These are phyloP conservation scores for Penicillium crustosum DNA, from an alignment of 2,329 filamentous ascomycete species.

Conservation along the genomic window DNA sequence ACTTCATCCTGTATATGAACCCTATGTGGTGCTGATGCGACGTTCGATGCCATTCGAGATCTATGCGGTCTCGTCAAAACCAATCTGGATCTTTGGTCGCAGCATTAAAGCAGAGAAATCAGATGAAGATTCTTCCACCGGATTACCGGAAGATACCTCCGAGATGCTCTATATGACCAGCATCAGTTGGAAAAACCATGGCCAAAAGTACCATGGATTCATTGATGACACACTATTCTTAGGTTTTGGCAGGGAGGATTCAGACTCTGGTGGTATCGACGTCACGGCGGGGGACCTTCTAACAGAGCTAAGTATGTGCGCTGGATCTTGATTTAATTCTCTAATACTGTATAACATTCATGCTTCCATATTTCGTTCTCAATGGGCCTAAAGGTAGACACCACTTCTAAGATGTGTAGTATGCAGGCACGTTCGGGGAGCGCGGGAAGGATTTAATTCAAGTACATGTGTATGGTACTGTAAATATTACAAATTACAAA, in stretches of 20 bases:
- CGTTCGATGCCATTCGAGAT: slow-evolving; percentile 52
- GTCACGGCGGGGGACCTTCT: slow-evolving; percentile 53
- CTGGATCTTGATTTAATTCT: not conserved
- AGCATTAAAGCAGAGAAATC: slow-evolving; percentile 24
- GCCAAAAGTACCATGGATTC: slow-evolving; percentile 56
- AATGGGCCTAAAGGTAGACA: not conserved
- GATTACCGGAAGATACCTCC: slow-evolving; percentile 33
- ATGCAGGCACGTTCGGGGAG: not conserved
- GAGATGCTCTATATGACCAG: slow-evolving; percentile 62
- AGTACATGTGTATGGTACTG: not conserved
- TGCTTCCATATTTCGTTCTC: not conserved
- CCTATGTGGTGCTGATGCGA: slow-evolving; percentile 55
- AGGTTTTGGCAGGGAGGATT: slow-evolving; percentile 58
- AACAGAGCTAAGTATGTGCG: slow-evolving; percentile 36
- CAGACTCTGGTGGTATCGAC: slow-evolving; percentile 52
- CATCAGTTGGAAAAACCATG: slow-evolving; percentile 54
- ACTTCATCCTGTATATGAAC: slow-evolving; percentile 56
- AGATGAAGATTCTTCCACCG: slow-evolving; percentile 16
- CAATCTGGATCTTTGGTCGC: slow-evolving; percentile 59
- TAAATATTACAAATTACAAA: not conserved
- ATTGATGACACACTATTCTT: slow-evolving; percentile 58
- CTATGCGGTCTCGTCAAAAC: slow-evolving; percentile 51
- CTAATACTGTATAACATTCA: slow-evolving; percentile 2
- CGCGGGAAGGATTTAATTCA: not conserved
- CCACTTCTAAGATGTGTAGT: not conserved